A percentile compares a stretch with the other conserved stretches of the same genome.
These are phyloP conservation scores for Lachancea lanzarotensis DNA, from an alignment of 805 yeast species.

Conservation along the genomic window DNA sequence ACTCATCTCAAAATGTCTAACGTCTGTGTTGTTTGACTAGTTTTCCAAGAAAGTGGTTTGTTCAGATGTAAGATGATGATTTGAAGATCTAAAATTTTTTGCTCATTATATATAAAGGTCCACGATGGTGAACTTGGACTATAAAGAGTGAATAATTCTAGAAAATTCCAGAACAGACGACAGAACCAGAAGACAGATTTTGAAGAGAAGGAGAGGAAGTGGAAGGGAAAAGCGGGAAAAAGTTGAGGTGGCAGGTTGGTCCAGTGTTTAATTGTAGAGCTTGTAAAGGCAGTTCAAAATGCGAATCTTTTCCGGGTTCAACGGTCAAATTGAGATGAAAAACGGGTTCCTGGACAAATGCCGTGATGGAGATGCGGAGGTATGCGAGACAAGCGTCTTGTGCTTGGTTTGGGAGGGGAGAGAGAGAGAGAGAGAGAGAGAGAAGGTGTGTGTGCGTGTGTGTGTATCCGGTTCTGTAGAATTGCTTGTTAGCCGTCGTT, in stretches of 20 bases:
- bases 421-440: neutral
- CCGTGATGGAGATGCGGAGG: too few relatives aligned
- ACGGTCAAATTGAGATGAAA: too few relatives aligned
- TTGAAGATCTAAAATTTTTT: neutral
- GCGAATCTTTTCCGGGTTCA: too few relatives aligned
- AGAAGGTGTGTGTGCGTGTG: neutral
- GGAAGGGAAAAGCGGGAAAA: too few relatives aligned
- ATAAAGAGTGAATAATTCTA: neutral
- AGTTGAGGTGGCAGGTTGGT: too few relatives aligned
- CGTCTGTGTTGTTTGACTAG: neutral
- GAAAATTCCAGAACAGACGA: conserved; percentile 14
- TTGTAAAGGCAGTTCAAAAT: too few relatives aligned
- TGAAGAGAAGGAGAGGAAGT: too few relatives aligned
- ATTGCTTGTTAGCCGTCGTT: too few relatives aligned
- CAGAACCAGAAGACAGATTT: neutral
- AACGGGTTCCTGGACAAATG: too few relatives aligned
- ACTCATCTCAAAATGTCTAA: conserved; percentile 62
- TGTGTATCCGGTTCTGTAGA: neutral
- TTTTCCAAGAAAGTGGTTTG: neutral
- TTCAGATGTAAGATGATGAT: neutral
- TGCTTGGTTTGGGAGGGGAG: too few relatives aligned
- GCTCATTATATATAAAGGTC: neutral
- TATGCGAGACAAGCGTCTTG: too few relatives aligned
- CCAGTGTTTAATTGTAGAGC: too few relatives aligned
- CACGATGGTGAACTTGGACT: neutral